Base-by-base conservation (phyloP, 1,139 yeast genomes). In the Nakaseomyces delphensis region DNA sequence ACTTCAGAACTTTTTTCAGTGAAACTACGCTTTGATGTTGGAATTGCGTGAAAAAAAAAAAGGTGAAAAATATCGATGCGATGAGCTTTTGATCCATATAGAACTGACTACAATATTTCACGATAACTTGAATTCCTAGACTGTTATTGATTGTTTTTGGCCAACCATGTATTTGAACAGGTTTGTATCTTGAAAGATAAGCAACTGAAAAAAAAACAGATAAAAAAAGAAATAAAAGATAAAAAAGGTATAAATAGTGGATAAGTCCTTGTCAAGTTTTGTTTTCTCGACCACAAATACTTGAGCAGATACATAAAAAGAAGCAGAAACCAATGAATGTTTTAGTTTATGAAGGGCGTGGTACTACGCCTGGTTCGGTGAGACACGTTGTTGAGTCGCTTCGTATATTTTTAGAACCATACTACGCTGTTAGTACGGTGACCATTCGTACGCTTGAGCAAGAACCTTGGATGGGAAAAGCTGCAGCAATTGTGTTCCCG, bases 401-500 rank as follows among this genome's bases (percentile, higher is more conserved):
- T 18, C 68, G 94, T 43, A 63, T 75, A 27, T 74, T 83, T 45
- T 68, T 91, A n/a, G 83, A 95, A 1, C 96, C 96, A 0, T 72
- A 80, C 62, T 93, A 91, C 60, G 95, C 96, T 0, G 95, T 91
- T 4, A 70, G 79, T 16, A 73, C 84, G 2, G 83, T 86, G 1
- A 74, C 77, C 28, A 78, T 84, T 20, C 59, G 66, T 9, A 75
- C 83, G 0, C 61, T 91, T 13, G 62, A 74, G 39, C 73, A 74
- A 33, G 97, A 91, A 56, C 98, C 98, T 0, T 93, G 99, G 98
- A 73, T 73, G 54, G 57, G 73, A 6, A 83, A 84, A 54, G 83
- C 97, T 0, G 70, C 94, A 0, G 67, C 85, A 50, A 60, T 91
- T 41, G 95, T 89, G 3, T 64, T 93, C 21, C 99, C 98, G 0